Evolutionary conservation across 1,284 basidiomycete genomes (phyloP).

Genomic region (Malassezia cuniculi): DNA sequence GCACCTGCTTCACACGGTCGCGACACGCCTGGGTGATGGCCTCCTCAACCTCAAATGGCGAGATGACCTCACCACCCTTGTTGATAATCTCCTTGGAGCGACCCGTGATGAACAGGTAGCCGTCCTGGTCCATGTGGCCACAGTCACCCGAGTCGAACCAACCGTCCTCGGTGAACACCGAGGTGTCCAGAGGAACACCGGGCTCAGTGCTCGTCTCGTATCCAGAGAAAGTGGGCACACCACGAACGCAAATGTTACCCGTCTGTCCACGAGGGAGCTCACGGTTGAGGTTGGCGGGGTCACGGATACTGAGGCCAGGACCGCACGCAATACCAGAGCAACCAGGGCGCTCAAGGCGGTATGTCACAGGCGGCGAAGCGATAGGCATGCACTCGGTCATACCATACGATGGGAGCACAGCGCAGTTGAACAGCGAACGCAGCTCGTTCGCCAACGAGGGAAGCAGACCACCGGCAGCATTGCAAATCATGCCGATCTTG

Average conservation of each 20-base stretch:
- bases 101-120: conserved; percentile 44
- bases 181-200: conserved; percentile 38
- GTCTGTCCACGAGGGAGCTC: conserved; percentile 40
- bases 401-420: conserved; percentile 44
- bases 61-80: conserved; percentile 45
- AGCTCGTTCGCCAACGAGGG: conserved; percentile 42
- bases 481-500: conserved; percentile 43
- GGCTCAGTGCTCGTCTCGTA: conserved; percentile 36
- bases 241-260: conserved; percentile 40
- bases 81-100: conserved; percentile 46
- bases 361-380: conserved; percentile 42
- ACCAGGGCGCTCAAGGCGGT: conserved; percentile 43
- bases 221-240: conserved; percentile 41
- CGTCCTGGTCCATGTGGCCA: conserved; percentile 45
- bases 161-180: conserved; percentile 39
- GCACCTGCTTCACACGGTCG: conserved; percentile 43
- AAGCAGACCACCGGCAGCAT: conserved; percentile 43
- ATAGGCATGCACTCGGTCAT: conserved; percentile 46
- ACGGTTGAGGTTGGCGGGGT: conserved; percentile 39
- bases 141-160: conserved; percentile 46
- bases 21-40: conserved; percentile 42
- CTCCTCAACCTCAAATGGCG: conserved; percentile 45
- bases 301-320: conserved; percentile 41
- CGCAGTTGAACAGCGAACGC: conserved; percentile 39
- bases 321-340: conserved; percentile 44